Evolutionary conservation across 2,329 filamentous ascomycete species (phyloP).

Genomic region (Ceratocystis eucalypticola): DNA sequence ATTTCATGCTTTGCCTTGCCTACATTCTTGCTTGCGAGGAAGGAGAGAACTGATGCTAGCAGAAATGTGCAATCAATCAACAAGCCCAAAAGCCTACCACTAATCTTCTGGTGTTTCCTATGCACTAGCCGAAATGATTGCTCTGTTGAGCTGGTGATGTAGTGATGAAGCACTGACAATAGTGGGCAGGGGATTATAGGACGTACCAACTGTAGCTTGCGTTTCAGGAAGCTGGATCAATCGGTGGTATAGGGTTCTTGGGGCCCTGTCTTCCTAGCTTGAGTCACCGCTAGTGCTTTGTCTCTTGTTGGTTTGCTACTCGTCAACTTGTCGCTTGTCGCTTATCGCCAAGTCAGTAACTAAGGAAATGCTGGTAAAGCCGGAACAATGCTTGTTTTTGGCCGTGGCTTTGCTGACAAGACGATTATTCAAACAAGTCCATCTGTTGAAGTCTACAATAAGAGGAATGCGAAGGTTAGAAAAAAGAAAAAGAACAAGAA

Average conservation of each 20-base stretch:
- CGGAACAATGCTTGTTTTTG: background rate
- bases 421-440: background rate
- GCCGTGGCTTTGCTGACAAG: background rate
- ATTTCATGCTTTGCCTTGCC: background rate
- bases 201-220: background rate
- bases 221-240: no score
- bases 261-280: no score
- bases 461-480: background rate
- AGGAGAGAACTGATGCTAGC: background rate
- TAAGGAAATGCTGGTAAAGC: background rate
- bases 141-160: background rate
- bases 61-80: background rate
- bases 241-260: no score
- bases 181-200: background rate
- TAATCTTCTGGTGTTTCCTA: no score
- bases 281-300: no score
- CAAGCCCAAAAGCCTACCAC: no score
- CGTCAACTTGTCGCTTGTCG: background rate
- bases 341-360: background rate
- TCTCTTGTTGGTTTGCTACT: no score
- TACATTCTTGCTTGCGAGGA: background rate
- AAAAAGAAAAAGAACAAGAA: background rate
- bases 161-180: background rate
- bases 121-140: no score
- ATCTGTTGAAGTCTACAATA: no score